Conservation (phyloP, 2,329 filamentous ascomycete species). For the Setomelanomma holmii region DNA sequence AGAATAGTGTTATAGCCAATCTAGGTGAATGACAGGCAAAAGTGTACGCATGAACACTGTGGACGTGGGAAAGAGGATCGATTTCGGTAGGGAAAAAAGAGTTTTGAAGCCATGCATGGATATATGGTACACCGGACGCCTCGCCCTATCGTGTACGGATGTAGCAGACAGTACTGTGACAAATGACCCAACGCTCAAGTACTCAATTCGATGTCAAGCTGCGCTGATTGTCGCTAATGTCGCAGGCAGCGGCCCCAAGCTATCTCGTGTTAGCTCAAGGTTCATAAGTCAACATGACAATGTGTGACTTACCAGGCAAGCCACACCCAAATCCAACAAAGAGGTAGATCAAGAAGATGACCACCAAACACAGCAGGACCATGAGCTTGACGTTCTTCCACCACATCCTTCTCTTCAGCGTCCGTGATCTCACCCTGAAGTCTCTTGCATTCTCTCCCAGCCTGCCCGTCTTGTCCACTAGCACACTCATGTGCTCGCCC, state of each 20-base stretch:
- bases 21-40: no score
- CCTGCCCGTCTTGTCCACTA: conserved; percentile 96
- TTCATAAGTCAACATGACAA: not conserved
- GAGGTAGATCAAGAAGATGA: conserved; percentile 74
- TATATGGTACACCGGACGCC: conserved; percentile 15
- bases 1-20: no score
- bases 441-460: conserved; percentile 87
- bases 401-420: conserved; percentile 94
- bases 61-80: not conserved
- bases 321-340: conserved; percentile 77
- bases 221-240: conserved; percentile 20
- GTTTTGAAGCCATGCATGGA: not conserved
- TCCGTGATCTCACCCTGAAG: conserved; percentile 85
- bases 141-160: conserved; percentile 11
- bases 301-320: conserved; percentile 58
- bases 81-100: not conserved
- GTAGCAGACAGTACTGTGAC: not conserved
- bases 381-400: conserved; percentile 99
- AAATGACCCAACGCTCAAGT: not conserved
- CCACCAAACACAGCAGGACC: conserved; percentile 75
- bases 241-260: conserved; percentile 49
- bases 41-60: no score
- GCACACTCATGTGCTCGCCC: conserved; percentile 85
- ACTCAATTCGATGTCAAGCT: not conserved
- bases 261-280: conserved; percentile 27